A percentile compares a stretch with the other conserved stretches of the same genome.
These are phyloP conservation scores for Pelargonium hybrid DNA, from an alignment of 441 rosid species.

Conservation along the genomic window DNA sequence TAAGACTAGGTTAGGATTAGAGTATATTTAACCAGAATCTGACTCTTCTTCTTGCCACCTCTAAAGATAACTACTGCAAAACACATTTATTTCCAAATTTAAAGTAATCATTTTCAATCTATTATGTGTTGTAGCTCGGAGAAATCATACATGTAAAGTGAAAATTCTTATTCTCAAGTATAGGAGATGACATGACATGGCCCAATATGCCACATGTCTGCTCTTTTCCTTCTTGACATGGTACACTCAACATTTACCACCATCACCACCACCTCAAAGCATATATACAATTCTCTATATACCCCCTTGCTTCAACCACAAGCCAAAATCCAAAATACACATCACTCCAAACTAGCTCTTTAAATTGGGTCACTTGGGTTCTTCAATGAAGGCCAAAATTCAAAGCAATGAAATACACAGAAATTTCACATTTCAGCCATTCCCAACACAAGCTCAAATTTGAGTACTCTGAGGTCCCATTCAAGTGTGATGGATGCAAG, in stretches of 20 bases:
- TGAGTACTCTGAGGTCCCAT: slow-evolving; percentile 58
- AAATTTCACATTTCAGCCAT: slow-evolving; percentile 70
- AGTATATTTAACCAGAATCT: no score
- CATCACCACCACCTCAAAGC: slow-evolving; percentile 34
- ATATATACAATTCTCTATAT: background rate
- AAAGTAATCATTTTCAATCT: background rate
- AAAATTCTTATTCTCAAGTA: slow-evolving; percentile 25
- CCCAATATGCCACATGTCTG: slow-evolving; percentile 32
- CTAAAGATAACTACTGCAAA: no score
- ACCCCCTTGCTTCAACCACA: slow-evolving; percentile 34
- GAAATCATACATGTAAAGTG: slow-evolving; percentile 18
- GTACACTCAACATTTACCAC: slow-evolving; percentile 30
- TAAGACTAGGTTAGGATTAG: no score
- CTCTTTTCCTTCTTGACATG: slow-evolving; percentile 17
- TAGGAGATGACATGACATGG: slow-evolving; percentile 15
- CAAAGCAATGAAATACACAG: slow-evolving; percentile 45
- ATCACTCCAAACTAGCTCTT: background rate
- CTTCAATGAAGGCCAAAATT: background rate
- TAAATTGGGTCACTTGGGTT: slow-evolving; percentile 13
- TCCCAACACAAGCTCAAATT: slow-evolving; percentile 55
- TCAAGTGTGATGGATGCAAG: slow-evolving; percentile 91
- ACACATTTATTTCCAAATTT: background rate
- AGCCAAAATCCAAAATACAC: slow-evolving; percentile 23
- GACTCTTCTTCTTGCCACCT: no score
- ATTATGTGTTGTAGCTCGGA: background rate